Base-by-base conservation (phyloP, 2,329 filamentous ascomycete genomes). In the Beauveria medogensis region DNA sequence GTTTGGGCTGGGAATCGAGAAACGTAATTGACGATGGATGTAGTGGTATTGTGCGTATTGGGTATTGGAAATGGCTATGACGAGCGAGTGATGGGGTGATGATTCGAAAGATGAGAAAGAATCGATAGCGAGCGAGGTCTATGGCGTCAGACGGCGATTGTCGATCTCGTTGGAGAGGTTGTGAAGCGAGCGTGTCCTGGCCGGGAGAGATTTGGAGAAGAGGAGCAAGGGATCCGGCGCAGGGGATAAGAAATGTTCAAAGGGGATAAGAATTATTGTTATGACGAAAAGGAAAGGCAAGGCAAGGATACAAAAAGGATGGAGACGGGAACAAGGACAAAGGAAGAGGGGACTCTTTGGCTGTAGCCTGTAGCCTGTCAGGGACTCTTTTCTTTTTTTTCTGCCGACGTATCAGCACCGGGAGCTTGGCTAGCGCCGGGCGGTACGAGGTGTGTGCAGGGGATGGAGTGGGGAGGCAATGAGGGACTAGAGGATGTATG, bases 211-310 rank as follows among this genome's bases (percentile, higher is more conserved):
- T 18, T n/a, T 20, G 44, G 47, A 26, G 20, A 53, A 60, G 52
- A 28, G 46, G 58, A 50, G 40, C 61, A 56, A 63, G 60, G 54
- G 62, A 61, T 51, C 47, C 53, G 55, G 64, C 64, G 55, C 59
- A 59, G 58, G 56, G 60, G 61, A 58, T 64, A 64, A 63, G 22
- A 62, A 55, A 57, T 54, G 47, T 47, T 54, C 65, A 64, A 64
- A 64, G 61, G 55, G 55, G 52, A 30, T 14, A 55, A 65, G 44
- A 55, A 59, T 41, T 62, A 63, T 59, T 26, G 43, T 51, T 46
- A 51, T 48, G n/a, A 52, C 12, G 18, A 52, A 52, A 52, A 18
- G 20, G 22, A 52, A 48, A 24, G 30, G 30, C 16, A 47, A 18
- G 41, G 52, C 57, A 63, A 65, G 47, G 46, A 26, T 48, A 58